phyloP scores from a whole-genome alignment of 768 basidiomycete genomes.

The Lentinula sp. region DNA sequence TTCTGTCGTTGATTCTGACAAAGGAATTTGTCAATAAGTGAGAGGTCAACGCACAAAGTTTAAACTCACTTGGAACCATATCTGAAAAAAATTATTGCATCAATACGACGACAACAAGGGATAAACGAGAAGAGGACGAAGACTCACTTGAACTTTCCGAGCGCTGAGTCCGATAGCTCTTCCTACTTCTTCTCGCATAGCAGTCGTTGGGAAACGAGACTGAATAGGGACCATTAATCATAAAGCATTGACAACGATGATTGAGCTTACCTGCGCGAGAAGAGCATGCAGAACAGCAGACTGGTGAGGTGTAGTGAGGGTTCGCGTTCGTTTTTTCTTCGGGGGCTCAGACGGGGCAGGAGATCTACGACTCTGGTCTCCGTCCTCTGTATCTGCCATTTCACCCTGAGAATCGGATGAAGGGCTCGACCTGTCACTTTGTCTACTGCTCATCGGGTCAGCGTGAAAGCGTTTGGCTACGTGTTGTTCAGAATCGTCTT shows the following conservation, averaged over 20 bases:
- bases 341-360: constrained; percentile 31
- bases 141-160: constrained; percentile 80
- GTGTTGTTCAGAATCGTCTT: constrained; percentile 22
- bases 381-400: constrained; percentile 56
- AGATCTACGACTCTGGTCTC: constrained; percentile 34
- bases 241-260: constrained; percentile 8
- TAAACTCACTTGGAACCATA: constrained; percentile 77
- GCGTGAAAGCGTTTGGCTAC: constrained; percentile 40
- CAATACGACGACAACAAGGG: constrained; percentile 9
- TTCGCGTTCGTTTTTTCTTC: constrained; percentile 81
- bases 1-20: constrained; percentile 83
- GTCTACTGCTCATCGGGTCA: constrained; percentile 19
- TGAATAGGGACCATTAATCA: constrained; percentile 19
- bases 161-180: constrained; percentile 84
- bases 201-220: constrained; percentile 88
- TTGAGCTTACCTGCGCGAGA: constrained; percentile 64
- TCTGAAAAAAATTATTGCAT: constrained; percentile 34
- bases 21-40: constrained; percentile 14
- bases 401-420: constrained; percentile 49
- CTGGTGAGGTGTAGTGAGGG: constrained; percentile 83
- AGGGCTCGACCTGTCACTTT: constrained; percentile 28
- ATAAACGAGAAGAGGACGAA: constrained; percentile 10
- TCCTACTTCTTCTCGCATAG: constrained; percentile 84
- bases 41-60: constrained; percentile 7
- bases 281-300: constrained; percentile 83